Conservation (phyloP, 2,329 filamentous ascomycete species). For the Emergomyces pasteurianus region DNA sequence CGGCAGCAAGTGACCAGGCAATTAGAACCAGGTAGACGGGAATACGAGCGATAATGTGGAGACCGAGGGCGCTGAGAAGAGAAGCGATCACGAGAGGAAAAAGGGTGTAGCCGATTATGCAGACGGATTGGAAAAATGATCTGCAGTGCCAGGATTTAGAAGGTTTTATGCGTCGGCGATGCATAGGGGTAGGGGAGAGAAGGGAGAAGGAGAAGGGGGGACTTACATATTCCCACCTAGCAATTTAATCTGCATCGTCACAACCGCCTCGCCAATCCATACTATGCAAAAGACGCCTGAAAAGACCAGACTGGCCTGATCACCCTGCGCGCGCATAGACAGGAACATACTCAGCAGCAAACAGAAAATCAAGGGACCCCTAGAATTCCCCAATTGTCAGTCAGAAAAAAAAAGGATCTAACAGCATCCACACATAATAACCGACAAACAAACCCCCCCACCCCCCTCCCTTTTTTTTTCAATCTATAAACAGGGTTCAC, state of each 20-base stretch:
- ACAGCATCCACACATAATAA: neutral
- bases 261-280: slow-evolving; percentile 92
- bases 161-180: neutral
- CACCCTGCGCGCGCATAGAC: slow-evolving; percentile 63
- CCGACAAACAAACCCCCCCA: neutral
- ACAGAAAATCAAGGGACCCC: slow-evolving; percentile 90
- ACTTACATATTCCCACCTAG: slow-evolving; percentile 93
- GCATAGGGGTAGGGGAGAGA: neutral
- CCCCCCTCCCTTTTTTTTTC: neutral
- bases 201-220: neutral
- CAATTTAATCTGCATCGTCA: slow-evolving; percentile 96
- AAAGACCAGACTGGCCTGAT: slow-evolving; percentile 83
- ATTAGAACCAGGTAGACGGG: slow-evolving; percentile 84
- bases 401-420: no score
- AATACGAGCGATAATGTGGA: slow-evolving; percentile 71
- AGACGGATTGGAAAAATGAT: slow-evolving; percentile 94
- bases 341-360: slow-evolving; percentile 76
- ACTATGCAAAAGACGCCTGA: slow-evolving; percentile 93
- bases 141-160: slow-evolving; percentile 36
- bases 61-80: slow-evolving; percentile 68
- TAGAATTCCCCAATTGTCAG: slow-evolving; percentile 16
- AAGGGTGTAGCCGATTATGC: slow-evolving; percentile 95
- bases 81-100: slow-evolving; percentile 93
- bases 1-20: slow-evolving; percentile 86
- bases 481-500: neutral